Conservation (phyloP, 2,329 filamentous ascomycete genomes). For the Fusarium euwallaceae region DNA sequence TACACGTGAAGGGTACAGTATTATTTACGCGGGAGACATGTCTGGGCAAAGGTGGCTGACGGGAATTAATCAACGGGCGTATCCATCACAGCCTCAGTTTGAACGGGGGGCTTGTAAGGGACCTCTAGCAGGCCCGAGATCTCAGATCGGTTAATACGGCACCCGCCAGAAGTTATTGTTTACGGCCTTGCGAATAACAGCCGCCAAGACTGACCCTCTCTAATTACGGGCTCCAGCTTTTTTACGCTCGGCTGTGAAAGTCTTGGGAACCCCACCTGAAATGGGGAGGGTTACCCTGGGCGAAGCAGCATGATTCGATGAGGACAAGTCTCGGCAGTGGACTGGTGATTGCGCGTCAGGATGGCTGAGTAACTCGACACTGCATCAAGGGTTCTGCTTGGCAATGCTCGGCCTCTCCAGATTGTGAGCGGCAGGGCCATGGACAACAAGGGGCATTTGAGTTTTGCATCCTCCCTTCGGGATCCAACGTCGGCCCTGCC, state of each 20-base stretch:
- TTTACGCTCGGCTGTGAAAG: not conserved
- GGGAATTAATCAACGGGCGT: not conserved
- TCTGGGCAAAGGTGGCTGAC: not conserved
- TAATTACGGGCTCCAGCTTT: conserved; percentile 15
- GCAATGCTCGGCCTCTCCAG: not conserved
- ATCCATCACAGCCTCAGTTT: not conserved
- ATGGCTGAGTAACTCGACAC: conserved; percentile 29
- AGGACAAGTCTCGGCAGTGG: conserved; percentile 1
- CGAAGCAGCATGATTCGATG: not conserved
- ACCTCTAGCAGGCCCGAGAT: not conserved
- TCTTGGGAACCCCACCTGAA: conserved; percentile 9
- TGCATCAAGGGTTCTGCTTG: conserved; percentile 22
- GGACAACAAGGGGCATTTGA: not conserved
- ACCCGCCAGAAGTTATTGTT: not conserved
- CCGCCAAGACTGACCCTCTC: not conserved
- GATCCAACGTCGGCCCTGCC: not conserved
- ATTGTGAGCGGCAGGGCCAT: not conserved
- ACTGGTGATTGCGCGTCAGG: conserved; percentile 32
- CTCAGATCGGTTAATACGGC: conserved; percentile 15
- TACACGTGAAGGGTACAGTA: not conserved
- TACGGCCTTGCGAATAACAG: conserved; percentile 4
- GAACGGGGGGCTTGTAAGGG: not conserved
- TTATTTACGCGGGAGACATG: not conserved
- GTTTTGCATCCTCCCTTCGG: not conserved
- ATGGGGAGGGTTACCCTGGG: not conserved